A percentile compares a stretch with the other conserved stretches of the same genome.
These are phyloP conservation scores for Trichoderma atrobrunneum DNA, from an alignment of 2,329 filamentous ascomycete species.

Conservation along the genomic window DNA sequence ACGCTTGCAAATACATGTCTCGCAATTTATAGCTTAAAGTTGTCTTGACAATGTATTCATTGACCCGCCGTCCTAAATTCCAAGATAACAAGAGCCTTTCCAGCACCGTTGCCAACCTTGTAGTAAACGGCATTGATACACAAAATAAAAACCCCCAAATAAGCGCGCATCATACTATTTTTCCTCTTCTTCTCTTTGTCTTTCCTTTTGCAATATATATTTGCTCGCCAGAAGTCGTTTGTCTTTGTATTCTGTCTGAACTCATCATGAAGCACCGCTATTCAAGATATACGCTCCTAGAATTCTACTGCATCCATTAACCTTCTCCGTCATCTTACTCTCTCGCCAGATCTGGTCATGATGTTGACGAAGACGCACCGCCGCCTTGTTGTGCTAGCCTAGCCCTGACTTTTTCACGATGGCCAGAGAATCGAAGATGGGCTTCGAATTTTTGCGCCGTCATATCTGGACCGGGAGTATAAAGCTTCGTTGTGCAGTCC, in stretches of 20 bases:
- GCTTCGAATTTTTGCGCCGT: slow-evolving; percentile 90
- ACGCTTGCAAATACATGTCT: not conserved
- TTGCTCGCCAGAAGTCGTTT: not conserved
- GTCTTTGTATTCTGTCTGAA: not conserved
- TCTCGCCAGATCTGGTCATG: not conserved
- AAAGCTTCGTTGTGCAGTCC: slow-evolving; percentile 91
- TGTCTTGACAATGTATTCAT: not conserved
- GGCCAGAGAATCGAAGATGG: slow-evolving; percentile 80
- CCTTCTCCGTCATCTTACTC: not conserved
- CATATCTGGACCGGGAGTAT: slow-evolving; percentile 82
- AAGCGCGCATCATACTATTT: not conserved
- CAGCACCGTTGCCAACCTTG: not conserved
- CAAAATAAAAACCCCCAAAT: not conserved
- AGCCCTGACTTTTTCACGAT: slow-evolving; percentile 64
- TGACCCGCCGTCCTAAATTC: not conserved
- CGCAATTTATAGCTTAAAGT: not conserved
- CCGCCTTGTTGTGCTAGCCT: slow-evolving; percentile 31
- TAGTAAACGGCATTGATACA: not conserved
- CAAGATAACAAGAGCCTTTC: not conserved
- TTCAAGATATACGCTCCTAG: not conserved
- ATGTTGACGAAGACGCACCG: slow-evolving; percentile 4
- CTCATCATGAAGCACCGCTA: not conserved
- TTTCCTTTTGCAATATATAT: not conserved
- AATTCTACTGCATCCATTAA: not conserved
- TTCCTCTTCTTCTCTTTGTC: not conserved